These are phyloP conservation scores for Xylaria palmicola DNA, from an alignment of 495 filamentous ascomycete genomes.

Conservation along the genomic window DNA sequence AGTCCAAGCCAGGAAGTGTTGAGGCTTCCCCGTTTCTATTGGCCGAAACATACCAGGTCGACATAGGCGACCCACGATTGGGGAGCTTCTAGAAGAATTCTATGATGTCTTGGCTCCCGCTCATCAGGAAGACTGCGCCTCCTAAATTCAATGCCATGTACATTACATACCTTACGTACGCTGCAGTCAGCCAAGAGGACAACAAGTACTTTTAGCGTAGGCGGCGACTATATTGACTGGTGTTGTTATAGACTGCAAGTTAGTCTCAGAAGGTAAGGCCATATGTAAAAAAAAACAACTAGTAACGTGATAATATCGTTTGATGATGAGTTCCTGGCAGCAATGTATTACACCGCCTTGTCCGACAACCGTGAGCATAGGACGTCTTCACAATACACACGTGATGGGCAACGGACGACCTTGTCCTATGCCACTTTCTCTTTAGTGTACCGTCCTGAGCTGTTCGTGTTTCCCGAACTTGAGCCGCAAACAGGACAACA, in stretches of 20 bases:
- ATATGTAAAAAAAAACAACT: too few relatives aligned
- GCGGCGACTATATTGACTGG: too few relatives aligned
- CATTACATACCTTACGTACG: too few relatives aligned
- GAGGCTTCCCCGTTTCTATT: background rate
- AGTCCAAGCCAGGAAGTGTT: background rate
- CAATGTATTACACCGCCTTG: too few relatives aligned
- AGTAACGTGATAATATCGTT: too few relatives aligned
- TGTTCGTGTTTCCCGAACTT: background rate
- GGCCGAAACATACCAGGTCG: background rate
- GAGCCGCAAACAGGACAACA: background rate
- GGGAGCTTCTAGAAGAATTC: conserved; percentile 16
- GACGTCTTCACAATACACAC: background rate
- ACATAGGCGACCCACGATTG: background rate
- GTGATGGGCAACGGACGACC: background rate
- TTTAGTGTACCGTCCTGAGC: too few relatives aligned
- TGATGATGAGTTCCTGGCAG: too few relatives aligned
- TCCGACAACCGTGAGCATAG: background rate
- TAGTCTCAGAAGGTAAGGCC: too few relatives aligned
- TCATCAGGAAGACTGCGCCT: background rate
- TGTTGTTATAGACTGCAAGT: too few relatives aligned
- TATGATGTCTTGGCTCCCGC: background rate
- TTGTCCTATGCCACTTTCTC: too few relatives aligned
- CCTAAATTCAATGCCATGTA: background rate
- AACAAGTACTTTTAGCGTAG: too few relatives aligned
- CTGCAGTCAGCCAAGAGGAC: too few relatives aligned